These are phyloP conservation scores for Piloderma croceum DNA, from an alignment of 768 basidiomycete species.

Conservation along the genomic window DNA sequence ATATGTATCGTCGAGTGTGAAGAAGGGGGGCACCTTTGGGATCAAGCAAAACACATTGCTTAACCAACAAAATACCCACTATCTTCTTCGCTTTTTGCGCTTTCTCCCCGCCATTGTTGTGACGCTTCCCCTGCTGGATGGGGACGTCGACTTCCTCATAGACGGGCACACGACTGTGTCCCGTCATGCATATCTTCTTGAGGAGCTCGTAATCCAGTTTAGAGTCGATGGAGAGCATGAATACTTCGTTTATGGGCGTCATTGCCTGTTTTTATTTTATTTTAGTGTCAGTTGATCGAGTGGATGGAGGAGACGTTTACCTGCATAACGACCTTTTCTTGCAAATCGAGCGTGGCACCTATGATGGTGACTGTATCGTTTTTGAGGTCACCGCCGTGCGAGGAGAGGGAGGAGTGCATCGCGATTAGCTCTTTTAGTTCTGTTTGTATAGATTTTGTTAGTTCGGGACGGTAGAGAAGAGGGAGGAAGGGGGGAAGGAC, in stretches of 20 bases:
- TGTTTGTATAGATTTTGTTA: constrained; percentile 10
- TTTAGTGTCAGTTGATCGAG: not conserved
- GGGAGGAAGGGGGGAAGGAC: constrained; percentile 2
- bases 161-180: constrained; percentile 81
- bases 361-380: constrained; percentile 86
- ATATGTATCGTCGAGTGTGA: not conserved
- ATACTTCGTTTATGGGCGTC: constrained; percentile 74
- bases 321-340: constrained; percentile 78
- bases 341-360: constrained; percentile 82
- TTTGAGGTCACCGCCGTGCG: constrained; percentile 81
- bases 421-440: constrained; percentile 90
- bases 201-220: constrained; percentile 77
- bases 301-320: constrained; percentile 24
- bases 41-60: constrained; percentile 84
- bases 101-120: constrained; percentile 10
- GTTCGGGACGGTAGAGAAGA: not conserved
- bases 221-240: constrained; percentile 85
- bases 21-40: constrained; percentile 52
- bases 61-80: constrained; percentile 80
- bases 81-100: constrained; percentile 71
- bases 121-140: constrained; percentile 11
- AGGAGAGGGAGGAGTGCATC: constrained; percentile 68
- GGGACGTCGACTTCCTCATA: constrained; percentile 55
- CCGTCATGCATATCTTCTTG: constrained; percentile 68
- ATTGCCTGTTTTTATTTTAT: constrained; percentile 49